A percentile compares a stretch with the other conserved stretches of the same genome.
Conservation (phyloP, 2,329 filamentous ascomycete genomes). For the Aspergillus sp. region DNA sequence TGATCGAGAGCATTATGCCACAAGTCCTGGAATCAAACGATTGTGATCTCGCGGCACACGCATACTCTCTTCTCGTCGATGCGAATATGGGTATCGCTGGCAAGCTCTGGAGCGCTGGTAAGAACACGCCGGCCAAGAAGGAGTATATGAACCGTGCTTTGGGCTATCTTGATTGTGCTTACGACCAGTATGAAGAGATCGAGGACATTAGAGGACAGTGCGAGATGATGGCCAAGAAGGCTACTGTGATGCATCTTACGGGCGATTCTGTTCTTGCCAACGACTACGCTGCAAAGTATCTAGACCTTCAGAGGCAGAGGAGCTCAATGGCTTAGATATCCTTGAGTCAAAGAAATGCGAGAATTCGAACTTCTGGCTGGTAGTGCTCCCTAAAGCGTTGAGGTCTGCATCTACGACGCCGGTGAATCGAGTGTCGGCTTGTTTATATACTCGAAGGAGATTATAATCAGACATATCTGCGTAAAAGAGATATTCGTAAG, state of each 20-base stretch:
- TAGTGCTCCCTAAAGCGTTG: background rate
- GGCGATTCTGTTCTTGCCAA: slow-evolving; percentile 69
- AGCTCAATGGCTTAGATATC: background rate
- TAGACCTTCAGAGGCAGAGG: slow-evolving; percentile 58
- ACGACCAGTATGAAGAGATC: slow-evolving; percentile 66
- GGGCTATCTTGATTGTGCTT: slow-evolving; percentile 66
- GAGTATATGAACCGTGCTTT: slow-evolving; percentile 64
- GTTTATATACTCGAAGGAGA: background rate
- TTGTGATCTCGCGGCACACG: slow-evolving; percentile 62
- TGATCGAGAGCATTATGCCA: slow-evolving; percentile 73
- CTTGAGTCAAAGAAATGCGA: background rate
- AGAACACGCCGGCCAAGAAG: slow-evolving; percentile 46
- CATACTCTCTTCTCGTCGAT: slow-evolving; percentile 75
- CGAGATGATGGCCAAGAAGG: slow-evolving; percentile 81
- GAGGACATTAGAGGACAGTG: slow-evolving; percentile 73
- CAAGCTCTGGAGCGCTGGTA: slow-evolving; percentile 39
- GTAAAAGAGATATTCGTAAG: background rate
- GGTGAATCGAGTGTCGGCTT: background rate
- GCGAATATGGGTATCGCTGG: slow-evolving; percentile 77
- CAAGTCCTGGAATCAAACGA: slow-evolving; percentile 75
- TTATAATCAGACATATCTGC: background rate
- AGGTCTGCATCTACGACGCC: background rate
- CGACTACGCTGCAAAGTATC: slow-evolving; percentile 68
- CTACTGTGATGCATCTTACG: slow-evolving; percentile 71
- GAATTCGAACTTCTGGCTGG: background rate